Base-by-base conservation (phyloP, 202 grass and related monocot genomes). In the Setaria viridis region DNA sequence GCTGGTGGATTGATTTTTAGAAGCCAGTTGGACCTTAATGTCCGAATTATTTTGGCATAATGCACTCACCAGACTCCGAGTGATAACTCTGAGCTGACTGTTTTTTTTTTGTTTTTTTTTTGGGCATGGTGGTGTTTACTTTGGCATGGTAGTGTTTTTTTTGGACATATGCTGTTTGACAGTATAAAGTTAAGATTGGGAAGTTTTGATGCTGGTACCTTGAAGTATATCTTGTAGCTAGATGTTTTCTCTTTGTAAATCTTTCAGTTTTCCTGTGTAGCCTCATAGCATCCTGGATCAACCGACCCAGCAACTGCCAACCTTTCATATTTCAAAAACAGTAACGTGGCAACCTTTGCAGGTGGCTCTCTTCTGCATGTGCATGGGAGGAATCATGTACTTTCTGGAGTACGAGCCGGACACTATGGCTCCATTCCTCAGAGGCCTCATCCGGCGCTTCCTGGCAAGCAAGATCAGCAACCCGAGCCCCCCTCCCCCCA, bases 321-420 rank as follows among this genome's bases (percentile, higher is more conserved):
- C 19, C 5, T 43, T 71, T 82, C 15, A 60, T 59, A 57, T 62
- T 60, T 81, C 20, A 57, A n/a, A 47, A 60, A 20, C 15, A 62
- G 29, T 55, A 62, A 86, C 5, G 21, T 82, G 69, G 37, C 17
- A 81, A 87, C 29, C 47, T 80, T 87, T 69, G 35, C 97, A 99
- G 97, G 97, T 99, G 78, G 92, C 80, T 66, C 92, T 99, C 56
- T 99, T 99, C 70, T 97, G 97, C 88, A 45, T 94, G 68, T 99
- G 94, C 87, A 99, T 91, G 94, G 97, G 97, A 75, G 97, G 97
- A 82, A 94, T 94, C 48, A 97, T 99, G 97, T 99, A 96, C 60
- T 99, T 92, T 88, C 85, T 99, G 79, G 97, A 99, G 83, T 88
- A 97, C 8, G 94, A 99, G 67, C 97, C 94, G 25, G 94, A 99